Evolutionary conservation across 1,284 basidiomycete genomes (phyloP).

Genomic region (Porodaedalea pini): DNA sequence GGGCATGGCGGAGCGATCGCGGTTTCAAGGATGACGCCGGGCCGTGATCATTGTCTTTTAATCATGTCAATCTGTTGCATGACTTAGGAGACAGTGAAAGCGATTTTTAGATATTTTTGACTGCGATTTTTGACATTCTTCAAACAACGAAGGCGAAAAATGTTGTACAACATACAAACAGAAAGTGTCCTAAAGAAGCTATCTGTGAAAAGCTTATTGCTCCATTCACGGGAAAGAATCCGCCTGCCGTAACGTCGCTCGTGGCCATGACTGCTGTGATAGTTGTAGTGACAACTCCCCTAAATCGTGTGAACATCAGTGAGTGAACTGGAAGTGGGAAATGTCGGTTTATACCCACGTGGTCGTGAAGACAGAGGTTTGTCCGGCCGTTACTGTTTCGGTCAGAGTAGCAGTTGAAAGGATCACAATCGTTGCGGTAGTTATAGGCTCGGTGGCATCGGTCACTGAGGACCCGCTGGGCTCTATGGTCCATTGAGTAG

Average conservation of each 20-base stretch:
- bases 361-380: slow-evolving; percentile 3
- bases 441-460: slow-evolving; percentile 13
- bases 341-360: slow-evolving; percentile 1
- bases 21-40: slow-evolving; percentile 4
- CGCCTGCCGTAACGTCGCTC: slow-evolving; percentile 16
- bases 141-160: not conserved
- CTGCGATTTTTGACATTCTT: no score
- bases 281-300: slow-evolving; percentile 13
- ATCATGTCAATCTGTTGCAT: not conserved
- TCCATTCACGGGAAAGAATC: slow-evolving; percentile 20
- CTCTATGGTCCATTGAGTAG: slow-evolving; percentile 18
- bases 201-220: not conserved
- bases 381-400: slow-evolving; percentile 7
- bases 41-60: not conserved
- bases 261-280: slow-evolving; percentile 19
- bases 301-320: not conserved
- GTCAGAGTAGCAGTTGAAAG: slow-evolving; percentile 15
- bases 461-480: slow-evolving; percentile 16
- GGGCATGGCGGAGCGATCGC: slow-evolving; percentile 65
- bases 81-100: not conserved
- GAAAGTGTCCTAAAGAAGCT: not conserved
- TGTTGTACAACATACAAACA: not conserved
- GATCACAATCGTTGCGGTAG: slow-evolving; percentile 17
- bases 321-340: not conserved
- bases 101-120: no score